These are phyloP conservation scores for Fonsecaea pedrosoi DNA, from an alignment of 2,329 filamentous ascomycete genomes.

Conservation along the genomic window DNA sequence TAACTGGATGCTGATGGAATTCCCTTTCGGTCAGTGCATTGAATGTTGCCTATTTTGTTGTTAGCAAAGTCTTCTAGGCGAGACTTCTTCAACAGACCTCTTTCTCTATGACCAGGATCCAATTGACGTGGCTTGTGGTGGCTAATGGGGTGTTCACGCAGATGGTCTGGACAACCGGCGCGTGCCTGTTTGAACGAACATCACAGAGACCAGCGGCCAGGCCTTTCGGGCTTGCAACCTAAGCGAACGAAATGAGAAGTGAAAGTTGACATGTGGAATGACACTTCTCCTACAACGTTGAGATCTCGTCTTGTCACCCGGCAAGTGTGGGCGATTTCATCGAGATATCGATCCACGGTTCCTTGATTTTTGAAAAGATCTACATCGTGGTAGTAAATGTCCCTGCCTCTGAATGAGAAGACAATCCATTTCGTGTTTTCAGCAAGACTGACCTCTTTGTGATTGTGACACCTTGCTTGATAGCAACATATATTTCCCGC, in stretches of 20 bases:
- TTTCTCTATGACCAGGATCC: slow-evolving; percentile 69
- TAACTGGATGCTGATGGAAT: slow-evolving; percentile 52
- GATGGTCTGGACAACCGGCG: slow-evolving; percentile 26
- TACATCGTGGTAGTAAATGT: slow-evolving; percentile 69
- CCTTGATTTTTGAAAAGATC: slow-evolving; percentile 64
- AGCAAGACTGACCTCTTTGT: slow-evolving; percentile 60
- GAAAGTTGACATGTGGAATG: background rate
- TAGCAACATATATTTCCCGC: slow-evolving; percentile 60
- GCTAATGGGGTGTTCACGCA: slow-evolving; percentile 8
- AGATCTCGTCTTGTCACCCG: slow-evolving; percentile 60
- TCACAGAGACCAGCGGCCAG: slow-evolving; percentile 46
- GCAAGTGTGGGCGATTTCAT: slow-evolving; percentile 67
- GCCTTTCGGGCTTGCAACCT: slow-evolving; percentile 55
- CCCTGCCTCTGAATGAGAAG: slow-evolving; percentile 49
- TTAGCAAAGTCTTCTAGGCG: slow-evolving; percentile 21
- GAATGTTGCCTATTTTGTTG: slow-evolving; percentile 61
- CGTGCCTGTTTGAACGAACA: slow-evolving; percentile 1
- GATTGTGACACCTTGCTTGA: slow-evolving; percentile 56
- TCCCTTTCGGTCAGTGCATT: slow-evolving; percentile 59
- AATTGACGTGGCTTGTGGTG: slow-evolving; percentile 53
- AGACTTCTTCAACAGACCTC: slow-evolving; percentile 54
- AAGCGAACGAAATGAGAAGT: slow-evolving; percentile 12
- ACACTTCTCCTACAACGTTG: slow-evolving; percentile 59
- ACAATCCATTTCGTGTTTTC: slow-evolving; percentile 9
- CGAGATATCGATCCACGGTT: slow-evolving; percentile 64